Percentiles rank a stretch among this genome's conserved stretches.
These are phyloP conservation scores for Penicillium bialowiezense DNA, from an alignment of 495 filamentous ascomycete species.

Conservation along the genomic window DNA sequence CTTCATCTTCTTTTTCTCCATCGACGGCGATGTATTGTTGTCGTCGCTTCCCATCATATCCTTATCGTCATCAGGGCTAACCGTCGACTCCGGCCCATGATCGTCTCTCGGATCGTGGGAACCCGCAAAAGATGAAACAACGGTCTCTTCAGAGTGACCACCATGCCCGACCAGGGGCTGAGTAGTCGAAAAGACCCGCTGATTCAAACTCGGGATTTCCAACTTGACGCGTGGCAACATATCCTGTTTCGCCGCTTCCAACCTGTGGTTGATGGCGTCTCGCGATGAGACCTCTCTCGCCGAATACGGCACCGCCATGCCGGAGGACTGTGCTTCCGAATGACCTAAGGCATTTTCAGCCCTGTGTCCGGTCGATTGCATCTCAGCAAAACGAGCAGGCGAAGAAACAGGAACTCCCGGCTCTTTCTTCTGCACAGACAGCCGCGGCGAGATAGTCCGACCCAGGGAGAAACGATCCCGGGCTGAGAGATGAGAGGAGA, in stretches of 20 bases:
- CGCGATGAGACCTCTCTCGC: slow-evolving; percentile 21
- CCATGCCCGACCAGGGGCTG: slow-evolving; percentile 15
- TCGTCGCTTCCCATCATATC: slow-evolving; percentile 26
- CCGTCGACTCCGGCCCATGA: slow-evolving; percentile 23
- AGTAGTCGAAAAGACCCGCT: slow-evolving; percentile 16
- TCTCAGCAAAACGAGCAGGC: slow-evolving; percentile 21
- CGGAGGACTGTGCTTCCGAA: slow-evolving; percentile 12
- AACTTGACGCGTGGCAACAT: slow-evolving; percentile 20
- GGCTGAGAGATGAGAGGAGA: slow-evolving; percentile 32
- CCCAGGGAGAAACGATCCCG: slow-evolving; percentile 29
- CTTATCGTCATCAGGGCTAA: slow-evolving; percentile 35
- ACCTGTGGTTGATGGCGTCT: slow-evolving; percentile 1
- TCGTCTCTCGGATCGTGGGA: slow-evolving; percentile 19
- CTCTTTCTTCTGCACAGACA: slow-evolving; percentile 22
- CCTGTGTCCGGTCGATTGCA: slow-evolving; percentile 32
- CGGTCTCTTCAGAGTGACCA: slow-evolving; percentile 17
- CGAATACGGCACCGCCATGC: slow-evolving; percentile 13
- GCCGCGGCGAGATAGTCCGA: slow-evolving; percentile 21
- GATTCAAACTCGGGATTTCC: slow-evolving; percentile 17
- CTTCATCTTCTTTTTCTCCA: slow-evolving; percentile 92
- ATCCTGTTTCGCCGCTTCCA: slow-evolving; percentile 14
- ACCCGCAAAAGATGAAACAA: slow-evolving; percentile 11
- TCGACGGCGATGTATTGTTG: slow-evolving; percentile 19
- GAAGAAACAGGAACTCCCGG: slow-evolving; percentile 9
- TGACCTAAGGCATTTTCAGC: slow-evolving; percentile 37